Percentiles rank a stretch among this genome's conserved stretches.
Evolutionary conservation across 1,139 yeast species (phyloP).

Genomic region (Hyphopichia fennica): DNA sequence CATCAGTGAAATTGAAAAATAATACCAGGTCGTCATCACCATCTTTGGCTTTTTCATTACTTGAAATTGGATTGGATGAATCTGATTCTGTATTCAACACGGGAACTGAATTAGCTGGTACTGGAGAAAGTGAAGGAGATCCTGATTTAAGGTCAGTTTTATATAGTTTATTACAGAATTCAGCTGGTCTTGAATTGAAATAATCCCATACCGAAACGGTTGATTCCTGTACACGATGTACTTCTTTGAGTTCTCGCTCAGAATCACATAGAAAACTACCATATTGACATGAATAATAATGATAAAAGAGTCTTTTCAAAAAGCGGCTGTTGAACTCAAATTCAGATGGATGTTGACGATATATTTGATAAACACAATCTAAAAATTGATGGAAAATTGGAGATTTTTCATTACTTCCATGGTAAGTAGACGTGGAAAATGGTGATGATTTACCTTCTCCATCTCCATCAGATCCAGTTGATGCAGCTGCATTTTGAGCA

Average conservation of each 20-base stretch:
- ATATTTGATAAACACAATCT: slow-evolving; percentile 82
- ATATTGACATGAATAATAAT: slow-evolving; percentile 89
- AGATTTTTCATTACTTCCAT: slow-evolving; percentile 55
- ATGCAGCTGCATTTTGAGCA: slow-evolving; percentile 26
- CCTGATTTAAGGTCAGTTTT: slow-evolving; percentile 7
- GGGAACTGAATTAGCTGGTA: not conserved
- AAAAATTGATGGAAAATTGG: slow-evolving; percentile 94
- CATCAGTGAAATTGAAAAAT: slow-evolving; percentile 64
- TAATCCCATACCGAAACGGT: slow-evolving; percentile 94
- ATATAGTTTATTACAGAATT: slow-evolving; percentile 61
- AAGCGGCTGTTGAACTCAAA: slow-evolving; percentile 92
- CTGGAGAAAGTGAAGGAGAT: not conserved
- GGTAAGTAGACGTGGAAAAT: slow-evolving; percentile 25
- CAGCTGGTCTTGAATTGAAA: slow-evolving; percentile 72
- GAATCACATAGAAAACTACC: slow-evolving; percentile 83
- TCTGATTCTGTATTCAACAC: not conserved
- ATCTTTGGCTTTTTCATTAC: slow-evolving; percentile 7
- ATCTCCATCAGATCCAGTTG: slow-evolving; percentile 10
- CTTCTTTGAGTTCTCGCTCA: slow-evolving; percentile 55
- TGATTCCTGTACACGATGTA: slow-evolving; percentile 35
- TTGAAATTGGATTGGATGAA: not conserved
- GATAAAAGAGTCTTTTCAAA: slow-evolving; percentile 78
- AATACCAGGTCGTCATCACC: slow-evolving; percentile 50
- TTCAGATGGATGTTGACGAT: slow-evolving; percentile 64
- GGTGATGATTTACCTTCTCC: slow-evolving; percentile 13